phyloP scores from a whole-genome alignment of 768 basidiomycete species.

The Tylopilus cervinicoccineus region DNA sequence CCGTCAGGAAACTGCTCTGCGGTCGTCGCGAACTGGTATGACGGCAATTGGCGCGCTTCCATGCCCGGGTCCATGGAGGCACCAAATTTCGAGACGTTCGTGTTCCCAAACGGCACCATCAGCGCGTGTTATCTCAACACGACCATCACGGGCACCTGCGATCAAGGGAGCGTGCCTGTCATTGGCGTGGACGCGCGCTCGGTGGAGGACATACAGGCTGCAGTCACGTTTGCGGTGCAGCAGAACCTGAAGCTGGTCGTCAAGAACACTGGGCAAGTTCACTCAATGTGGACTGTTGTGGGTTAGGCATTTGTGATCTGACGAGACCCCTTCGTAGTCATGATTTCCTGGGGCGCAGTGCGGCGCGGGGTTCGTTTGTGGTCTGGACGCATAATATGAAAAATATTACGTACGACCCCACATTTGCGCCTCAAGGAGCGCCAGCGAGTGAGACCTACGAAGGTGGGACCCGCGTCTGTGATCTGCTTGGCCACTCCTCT shows the following conservation, averaged over 20 bases:
- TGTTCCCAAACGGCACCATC: conserved; percentile 43
- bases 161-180: conserved; percentile 18
- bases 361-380: conserved; percentile 35
- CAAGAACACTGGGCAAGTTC: conserved; percentile 23
- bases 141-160: conserved; percentile 15
- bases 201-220: conserved; percentile 17
- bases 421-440: conserved; percentile 33
- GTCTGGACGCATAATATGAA: conserved; percentile 42
- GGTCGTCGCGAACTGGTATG: conserved; percentile 21
- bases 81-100: conserved; percentile 31
- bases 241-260: conserved; percentile 17
- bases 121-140: conserved; percentile 36
- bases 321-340: too few relatives aligned
- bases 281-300: background rate
- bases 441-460: conserved; percentile 4
- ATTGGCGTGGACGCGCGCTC: conserved; percentile 22
- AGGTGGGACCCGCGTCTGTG: too few relatives aligned
- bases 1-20: conserved; percentile 39
- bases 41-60: conserved; percentile 40
- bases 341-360: conserved; percentile 38
- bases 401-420: conserved; percentile 31
- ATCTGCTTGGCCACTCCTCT: too few relatives aligned
- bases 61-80: conserved; percentile 39
- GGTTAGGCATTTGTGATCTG: too few relatives aligned
- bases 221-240: conserved; percentile 18